A percentile compares a stretch with the other conserved stretches of the same genome.
Conservation (phyloP, 1,139 yeast species). For the Oligophagozyma castellii region DNA sequence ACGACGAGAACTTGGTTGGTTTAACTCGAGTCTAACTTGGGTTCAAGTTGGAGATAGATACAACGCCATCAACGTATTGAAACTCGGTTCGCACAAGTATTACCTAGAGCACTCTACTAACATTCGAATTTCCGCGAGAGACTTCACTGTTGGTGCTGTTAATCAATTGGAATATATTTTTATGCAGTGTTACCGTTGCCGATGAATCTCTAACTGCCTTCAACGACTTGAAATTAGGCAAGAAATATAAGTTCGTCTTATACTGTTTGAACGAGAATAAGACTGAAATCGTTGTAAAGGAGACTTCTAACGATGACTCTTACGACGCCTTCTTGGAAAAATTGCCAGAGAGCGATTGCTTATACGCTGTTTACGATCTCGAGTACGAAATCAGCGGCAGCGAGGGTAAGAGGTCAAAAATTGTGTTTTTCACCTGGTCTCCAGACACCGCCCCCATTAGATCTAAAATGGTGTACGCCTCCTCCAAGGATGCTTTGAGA, state of each 20-base stretch:
- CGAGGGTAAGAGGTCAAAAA: slow-evolving; percentile 94
- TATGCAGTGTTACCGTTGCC: slow-evolving; percentile 72
- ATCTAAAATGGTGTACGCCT: slow-evolving; percentile 94
- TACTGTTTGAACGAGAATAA: slow-evolving; percentile 69
- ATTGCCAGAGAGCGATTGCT: slow-evolving; percentile 91
- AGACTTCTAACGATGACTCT: slow-evolving; percentile 57
- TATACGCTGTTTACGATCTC: slow-evolving; percentile 92
- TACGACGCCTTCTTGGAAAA: slow-evolving; percentile 78
- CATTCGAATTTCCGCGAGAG: too few species aligned
- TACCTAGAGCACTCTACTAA: too few species aligned
- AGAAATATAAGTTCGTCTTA: slow-evolving; percentile 72
- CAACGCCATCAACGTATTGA: too few species aligned
- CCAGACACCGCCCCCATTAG: slow-evolving; percentile 95
- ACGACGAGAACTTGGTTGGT: too few species aligned
- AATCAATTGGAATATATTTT: not conserved
- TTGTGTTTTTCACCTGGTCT: slow-evolving; percentile 90
- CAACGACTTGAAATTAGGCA: slow-evolving; percentile 92
- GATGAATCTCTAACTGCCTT: slow-evolving; percentile 88
- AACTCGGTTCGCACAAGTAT: too few species aligned
- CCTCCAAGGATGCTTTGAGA: slow-evolving; percentile 95
- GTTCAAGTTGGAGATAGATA: too few species aligned
- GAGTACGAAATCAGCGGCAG: slow-evolving; percentile 82
- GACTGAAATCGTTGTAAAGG: slow-evolving; percentile 82
- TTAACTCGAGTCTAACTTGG: too few species aligned
- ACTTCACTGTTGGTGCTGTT: too few species aligned